A percentile compares a stretch with the other conserved stretches of the same genome.
Conservation (phyloP, 768 basidiomycete genomes). For the Psilocybe azurescens region DNA sequence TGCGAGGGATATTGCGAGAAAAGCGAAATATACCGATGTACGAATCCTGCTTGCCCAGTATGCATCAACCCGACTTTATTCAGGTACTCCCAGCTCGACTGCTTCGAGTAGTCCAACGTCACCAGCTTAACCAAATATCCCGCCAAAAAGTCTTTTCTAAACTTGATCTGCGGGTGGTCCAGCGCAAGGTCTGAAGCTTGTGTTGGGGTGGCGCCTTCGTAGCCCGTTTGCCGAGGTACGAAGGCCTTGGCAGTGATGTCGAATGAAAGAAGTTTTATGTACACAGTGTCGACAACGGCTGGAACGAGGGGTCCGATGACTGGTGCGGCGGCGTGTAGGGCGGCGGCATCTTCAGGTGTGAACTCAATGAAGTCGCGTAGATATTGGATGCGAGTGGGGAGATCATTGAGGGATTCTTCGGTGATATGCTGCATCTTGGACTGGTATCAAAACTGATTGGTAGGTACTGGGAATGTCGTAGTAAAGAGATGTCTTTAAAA, state of each 20-base stretch:
- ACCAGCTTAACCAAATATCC: conserved; percentile 41
- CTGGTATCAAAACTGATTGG: conserved; percentile 8
- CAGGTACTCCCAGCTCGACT: conserved; percentile 49
- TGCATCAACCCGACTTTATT: conserved; percentile 57
- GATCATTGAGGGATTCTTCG: conserved; percentile 31
- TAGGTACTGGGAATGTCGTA: neutral
- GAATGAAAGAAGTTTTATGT: conserved; percentile 47
- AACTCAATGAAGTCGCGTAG: conserved; percentile 51
- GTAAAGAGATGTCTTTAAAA: neutral
- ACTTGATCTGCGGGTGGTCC: conserved; percentile 51
- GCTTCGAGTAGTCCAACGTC: conserved; percentile 48
- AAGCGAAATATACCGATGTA: conserved; percentile 40
- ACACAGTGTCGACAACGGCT: conserved; percentile 47
- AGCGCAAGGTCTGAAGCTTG: conserved; percentile 44
- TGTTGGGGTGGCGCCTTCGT: conserved; percentile 41
- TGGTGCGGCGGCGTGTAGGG: conserved; percentile 44
- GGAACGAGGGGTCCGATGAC: conserved; percentile 48
- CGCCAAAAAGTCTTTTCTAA: conserved; percentile 46
- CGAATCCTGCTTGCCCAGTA: conserved; percentile 48
- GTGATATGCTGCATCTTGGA: conserved; percentile 31
- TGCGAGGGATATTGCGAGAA: neutral
- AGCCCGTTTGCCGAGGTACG: conserved; percentile 44
- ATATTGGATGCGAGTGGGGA: conserved; percentile 48
- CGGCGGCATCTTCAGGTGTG: conserved; percentile 43
- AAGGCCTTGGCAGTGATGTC: conserved; percentile 47